Percentiles rank a stretch among this genome's conserved stretches.
These are phyloP conservation scores for Sclerotiophoma versabilis DNA, from an alignment of 2,329 filamentous ascomycete genomes.

Conservation along the genomic window DNA sequence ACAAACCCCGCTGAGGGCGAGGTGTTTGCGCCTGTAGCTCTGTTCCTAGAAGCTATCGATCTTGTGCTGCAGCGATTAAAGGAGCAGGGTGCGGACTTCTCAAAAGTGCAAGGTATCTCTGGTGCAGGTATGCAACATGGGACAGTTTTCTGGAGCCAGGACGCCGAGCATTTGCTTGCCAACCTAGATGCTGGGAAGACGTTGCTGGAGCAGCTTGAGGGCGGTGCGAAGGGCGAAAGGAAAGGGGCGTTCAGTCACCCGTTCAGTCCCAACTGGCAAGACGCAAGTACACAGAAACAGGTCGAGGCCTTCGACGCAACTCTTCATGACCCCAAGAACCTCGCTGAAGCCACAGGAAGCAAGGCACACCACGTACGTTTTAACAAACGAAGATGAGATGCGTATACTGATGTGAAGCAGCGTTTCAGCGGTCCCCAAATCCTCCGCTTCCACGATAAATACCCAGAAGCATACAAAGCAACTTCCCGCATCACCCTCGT, in stretches of 20 bases:
- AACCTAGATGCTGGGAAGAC: conserved; percentile 66
- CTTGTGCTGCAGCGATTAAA: conserved; percentile 78
- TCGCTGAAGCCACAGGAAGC: conserved; percentile 86
- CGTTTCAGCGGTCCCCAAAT: conserved; percentile 98
- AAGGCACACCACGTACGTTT: conserved; percentile 87
- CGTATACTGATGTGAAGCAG: conserved; percentile 53
- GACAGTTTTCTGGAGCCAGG: conserved; percentile 87
- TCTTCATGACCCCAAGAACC: conserved; percentile 69
- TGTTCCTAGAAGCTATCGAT: conserved; percentile 95
- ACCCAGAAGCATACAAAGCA: conserved; percentile 79
- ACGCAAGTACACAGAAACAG: conserved; percentile 90
- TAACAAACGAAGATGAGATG: neutral
- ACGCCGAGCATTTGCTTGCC: conserved; percentile 70
- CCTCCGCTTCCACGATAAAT: conserved; percentile 80
- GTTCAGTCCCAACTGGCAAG: conserved; percentile 96
- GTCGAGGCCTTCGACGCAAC: conserved; percentile 85
- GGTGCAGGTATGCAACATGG: conserved; percentile 97
- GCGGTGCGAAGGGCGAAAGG: conserved; percentile 45
- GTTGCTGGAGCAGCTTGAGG: conserved; percentile 74
- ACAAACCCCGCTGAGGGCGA: conserved; percentile 83
- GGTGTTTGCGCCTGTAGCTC: conserved; percentile 88
- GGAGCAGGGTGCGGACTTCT: conserved; percentile 74
- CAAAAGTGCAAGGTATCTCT: conserved; percentile 79
- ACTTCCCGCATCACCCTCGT: conserved; percentile 90
- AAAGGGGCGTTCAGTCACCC: conserved; percentile 78